Percentiles rank a stretch among this genome's conserved stretches.
Evolutionary conservation across 345 rosid genomes (phyloP).

Genomic region (Punica granatum): DNA sequence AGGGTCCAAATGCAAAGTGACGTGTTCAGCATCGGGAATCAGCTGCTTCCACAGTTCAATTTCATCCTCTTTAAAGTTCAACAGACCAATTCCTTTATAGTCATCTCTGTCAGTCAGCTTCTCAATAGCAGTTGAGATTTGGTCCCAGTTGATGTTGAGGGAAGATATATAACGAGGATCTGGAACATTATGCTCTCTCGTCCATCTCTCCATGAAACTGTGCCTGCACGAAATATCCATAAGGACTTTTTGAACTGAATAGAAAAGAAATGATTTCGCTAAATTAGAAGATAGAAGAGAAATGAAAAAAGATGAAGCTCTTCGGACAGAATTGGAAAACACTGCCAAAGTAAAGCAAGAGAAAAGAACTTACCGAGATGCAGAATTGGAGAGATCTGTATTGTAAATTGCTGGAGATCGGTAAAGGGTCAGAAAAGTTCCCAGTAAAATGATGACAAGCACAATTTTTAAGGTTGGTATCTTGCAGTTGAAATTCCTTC

Average conservation of each 20-base stretch:
- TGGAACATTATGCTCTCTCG: slow-evolving; percentile 19
- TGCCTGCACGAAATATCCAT: slow-evolving; percentile 18
- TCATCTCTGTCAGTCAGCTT: slow-evolving; percentile 33
- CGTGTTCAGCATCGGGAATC: slow-evolving; percentile 51
- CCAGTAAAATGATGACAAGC: slow-evolving; percentile 42
- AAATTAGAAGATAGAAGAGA: neutral
- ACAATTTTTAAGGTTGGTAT: slow-evolving; percentile 40
- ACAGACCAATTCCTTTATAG: slow-evolving; percentile 64
- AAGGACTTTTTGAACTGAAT: neutral
- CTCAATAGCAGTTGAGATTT: slow-evolving; percentile 41
- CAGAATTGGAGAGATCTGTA: slow-evolving; percentile 35
- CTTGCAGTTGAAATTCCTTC: slow-evolving; percentile 52
- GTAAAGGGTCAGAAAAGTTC: slow-evolving; percentile 50
- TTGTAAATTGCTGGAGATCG: slow-evolving; percentile 55
- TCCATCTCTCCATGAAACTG: slow-evolving; percentile 45
- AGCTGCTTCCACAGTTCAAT: slow-evolving; percentile 48
- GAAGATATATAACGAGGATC: slow-evolving; percentile 59
- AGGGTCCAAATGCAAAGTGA: slow-evolving; percentile 41
- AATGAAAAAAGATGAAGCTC: neutral
- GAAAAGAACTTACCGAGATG: slow-evolving; percentile 26
- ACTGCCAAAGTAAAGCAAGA: neutral
- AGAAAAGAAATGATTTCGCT: neutral
- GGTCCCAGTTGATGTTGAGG: slow-evolving; percentile 53
- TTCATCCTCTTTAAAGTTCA: slow-evolving; percentile 63
- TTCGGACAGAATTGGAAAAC: neutral